These are phyloP conservation scores for Daedalea quercina DNA, from an alignment of 768 basidiomycete species.

Conservation along the genomic window DNA sequence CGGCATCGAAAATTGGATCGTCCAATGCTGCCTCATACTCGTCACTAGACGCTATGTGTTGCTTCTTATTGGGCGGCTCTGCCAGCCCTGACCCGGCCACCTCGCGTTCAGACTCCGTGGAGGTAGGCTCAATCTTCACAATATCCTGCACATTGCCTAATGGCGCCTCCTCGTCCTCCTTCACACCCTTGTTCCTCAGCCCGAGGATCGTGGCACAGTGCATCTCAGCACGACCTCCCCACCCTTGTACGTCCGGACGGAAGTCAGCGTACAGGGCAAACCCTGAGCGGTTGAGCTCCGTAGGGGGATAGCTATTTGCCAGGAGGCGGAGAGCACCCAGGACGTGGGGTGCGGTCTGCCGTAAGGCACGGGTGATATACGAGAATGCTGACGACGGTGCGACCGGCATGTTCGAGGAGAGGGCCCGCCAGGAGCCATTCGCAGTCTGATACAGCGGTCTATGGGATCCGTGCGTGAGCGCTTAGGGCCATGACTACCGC, in stretches of 20 bases:
- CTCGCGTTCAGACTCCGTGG: constrained; percentile 16
- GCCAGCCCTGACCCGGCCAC: constrained; percentile 7
- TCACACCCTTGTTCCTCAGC: constrained; percentile 29
- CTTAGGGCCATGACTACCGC: not conserved
- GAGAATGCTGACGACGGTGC: constrained; percentile 71
- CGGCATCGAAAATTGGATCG: constrained; percentile 39
- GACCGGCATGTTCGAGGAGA: constrained; percentile 63
- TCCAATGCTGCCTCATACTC: constrained; percentile 50
- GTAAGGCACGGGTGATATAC: constrained; percentile 76
- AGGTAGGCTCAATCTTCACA: constrained; percentile 10
- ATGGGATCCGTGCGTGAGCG: constrained; percentile 4
- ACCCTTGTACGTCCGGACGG: constrained; percentile 72
- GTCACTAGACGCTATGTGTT: constrained; percentile 34
- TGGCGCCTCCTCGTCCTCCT: constrained; percentile 4
- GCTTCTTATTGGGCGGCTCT: constrained; percentile 35
- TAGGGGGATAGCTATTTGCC: constrained; percentile 47
- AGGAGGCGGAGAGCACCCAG: constrained; percentile 73
- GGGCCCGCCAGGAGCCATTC: constrained; percentile 72
- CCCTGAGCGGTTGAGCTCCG: constrained; percentile 58
- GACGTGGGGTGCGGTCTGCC: constrained; percentile 71
- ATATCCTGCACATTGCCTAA: constrained; percentile 8
- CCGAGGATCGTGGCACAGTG: constrained; percentile 62
- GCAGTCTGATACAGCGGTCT: constrained; percentile 76
- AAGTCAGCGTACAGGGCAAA: constrained; percentile 84
- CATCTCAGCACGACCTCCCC: constrained; percentile 80